Conservation (phyloP, 1,139 yeast genomes). For the Saccharomycopsis phalli region DNA sequence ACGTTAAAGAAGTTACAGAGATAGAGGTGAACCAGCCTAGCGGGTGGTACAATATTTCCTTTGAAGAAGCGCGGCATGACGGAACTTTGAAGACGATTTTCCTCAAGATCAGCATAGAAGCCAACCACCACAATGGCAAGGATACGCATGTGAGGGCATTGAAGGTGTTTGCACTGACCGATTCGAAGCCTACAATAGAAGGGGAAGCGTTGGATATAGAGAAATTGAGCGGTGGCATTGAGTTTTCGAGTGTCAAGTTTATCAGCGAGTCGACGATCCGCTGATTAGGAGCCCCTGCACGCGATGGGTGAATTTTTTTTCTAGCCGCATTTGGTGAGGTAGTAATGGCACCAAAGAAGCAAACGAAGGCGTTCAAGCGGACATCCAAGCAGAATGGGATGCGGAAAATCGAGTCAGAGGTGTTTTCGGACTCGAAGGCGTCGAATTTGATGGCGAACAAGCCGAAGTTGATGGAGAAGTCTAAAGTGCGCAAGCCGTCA, state of each 20-base stretch:
- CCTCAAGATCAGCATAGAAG: conserved; percentile 56
- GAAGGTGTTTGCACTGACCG: conserved; percentile 32
- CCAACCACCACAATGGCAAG: conserved; percentile 93
- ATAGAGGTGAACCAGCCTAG: conserved; percentile 61
- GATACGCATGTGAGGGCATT: conserved; percentile 86
- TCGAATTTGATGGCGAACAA: conserved; percentile 52
- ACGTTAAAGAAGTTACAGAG: conserved; percentile 63
- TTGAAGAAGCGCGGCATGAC: conserved; percentile 50
- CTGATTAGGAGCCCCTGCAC: not conserved
- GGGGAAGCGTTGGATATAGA: not conserved
- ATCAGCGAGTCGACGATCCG: conserved; percentile 17
- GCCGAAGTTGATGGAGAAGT: conserved; percentile 58
- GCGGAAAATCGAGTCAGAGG: conserved; percentile 58
- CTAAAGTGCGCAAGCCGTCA: conserved; percentile 41
- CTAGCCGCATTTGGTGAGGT: not conserved
- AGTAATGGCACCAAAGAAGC: conserved; percentile 42
- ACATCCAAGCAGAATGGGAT: conserved; percentile 42
- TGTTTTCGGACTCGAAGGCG: conserved; percentile 53
- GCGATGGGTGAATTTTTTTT: conserved; percentile 2
- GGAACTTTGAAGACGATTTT: conserved; percentile 66
- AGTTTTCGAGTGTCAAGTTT: conserved; percentile 17
- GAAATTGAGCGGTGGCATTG: conserved; percentile 2
- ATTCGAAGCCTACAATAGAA: not conserved
- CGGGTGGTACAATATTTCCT: conserved; percentile 79
- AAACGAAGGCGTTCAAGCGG: conserved; percentile 52